Base-by-base conservation (phyloP, 305 asterid species). In the Euphrasia arctica region DNA sequence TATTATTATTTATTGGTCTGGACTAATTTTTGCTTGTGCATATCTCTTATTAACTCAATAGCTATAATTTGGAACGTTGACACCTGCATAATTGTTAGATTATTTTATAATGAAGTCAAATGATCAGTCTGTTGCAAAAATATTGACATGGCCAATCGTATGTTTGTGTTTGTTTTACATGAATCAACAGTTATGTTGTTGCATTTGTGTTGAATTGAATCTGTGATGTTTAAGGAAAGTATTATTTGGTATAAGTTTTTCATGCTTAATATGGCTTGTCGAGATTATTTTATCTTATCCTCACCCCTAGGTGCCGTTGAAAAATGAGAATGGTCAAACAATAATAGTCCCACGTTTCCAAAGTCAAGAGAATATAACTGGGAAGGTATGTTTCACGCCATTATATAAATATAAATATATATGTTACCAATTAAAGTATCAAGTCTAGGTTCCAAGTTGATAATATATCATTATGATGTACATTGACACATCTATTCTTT, bases 261-360 rank as follows among this genome's bases (percentile, higher is more conserved):
- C 62, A 52, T 34, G 15, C 61, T 54, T 68, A 58, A 49, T 34
- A 56, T 64, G 52, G 34, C 27, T 55, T 22, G 66, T 11, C 25
- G 56, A 54, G 54, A 34, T 61, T 1, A 51, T n/a, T 22, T 75
- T 64, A 60, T 72, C 52, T 62, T 54, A 29, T 49, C 75, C 6
- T 15, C 57, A 14, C 59, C 59, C 64, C 54, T 72, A 88, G 97
- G 95, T 88, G 55, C 90, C 90, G 0, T 13, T 79, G 71, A 90
- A 90, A 82, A 90, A 85, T 79, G 97, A 90, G 74, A 90, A 84
- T 77, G 95, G 95, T 63, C 95, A 84, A 72, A 78, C 88, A 2
- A 58, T 80, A 50, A 75, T 78, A 86, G 95, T 81, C 34, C 97
- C 97, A 39, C 96, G 88, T 66, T 88, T 90, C 69, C 90, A 90